Conservation (phyloP, 192 early-diverging fungal species). For the Coemansia sp. region DNA sequence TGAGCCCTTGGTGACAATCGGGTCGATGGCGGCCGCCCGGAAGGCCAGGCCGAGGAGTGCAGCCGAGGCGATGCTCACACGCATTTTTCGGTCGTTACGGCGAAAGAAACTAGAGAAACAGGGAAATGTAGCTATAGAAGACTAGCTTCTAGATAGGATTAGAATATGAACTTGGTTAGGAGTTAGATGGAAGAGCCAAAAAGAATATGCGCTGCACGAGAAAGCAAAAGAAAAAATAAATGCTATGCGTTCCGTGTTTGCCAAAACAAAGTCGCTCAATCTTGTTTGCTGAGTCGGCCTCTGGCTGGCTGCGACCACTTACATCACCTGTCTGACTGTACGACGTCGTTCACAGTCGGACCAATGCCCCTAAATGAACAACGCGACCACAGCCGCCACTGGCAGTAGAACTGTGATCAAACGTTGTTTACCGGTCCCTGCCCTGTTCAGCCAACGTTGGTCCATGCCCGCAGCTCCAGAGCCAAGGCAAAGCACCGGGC, state of each 20-base stretch:
- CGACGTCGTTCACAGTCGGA: background rate
- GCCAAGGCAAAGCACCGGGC: no score
- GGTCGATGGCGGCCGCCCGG: conserved; percentile 56
- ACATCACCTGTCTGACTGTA: no score
- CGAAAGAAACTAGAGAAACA: background rate
- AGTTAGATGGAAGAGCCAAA: conserved; percentile 10
- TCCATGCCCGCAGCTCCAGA: no score
- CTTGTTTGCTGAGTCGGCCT: background rate
- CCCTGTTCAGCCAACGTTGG: conserved; percentile 1
- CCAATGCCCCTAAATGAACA: background rate
- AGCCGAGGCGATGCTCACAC: conserved; percentile 25
- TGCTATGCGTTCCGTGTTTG: background rate
- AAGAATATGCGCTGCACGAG: background rate
- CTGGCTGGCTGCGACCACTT: background rate
- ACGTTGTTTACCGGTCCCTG: background rate
- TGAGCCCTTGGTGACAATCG: conserved; percentile 64
- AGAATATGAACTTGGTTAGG: background rate
- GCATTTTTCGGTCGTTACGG: conserved; percentile 27
- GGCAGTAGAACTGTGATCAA: background rate
- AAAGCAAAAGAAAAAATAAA: background rate
- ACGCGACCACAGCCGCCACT: background rate
- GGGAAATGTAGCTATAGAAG: background rate
- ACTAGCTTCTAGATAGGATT: conserved; percentile 5
- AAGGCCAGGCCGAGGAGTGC: conserved; percentile 34
- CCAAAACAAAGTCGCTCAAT: conserved; percentile 2